Conservation (phyloP, 2,329 filamentous ascomycete genomes). For the Penicillium paneum region DNA sequence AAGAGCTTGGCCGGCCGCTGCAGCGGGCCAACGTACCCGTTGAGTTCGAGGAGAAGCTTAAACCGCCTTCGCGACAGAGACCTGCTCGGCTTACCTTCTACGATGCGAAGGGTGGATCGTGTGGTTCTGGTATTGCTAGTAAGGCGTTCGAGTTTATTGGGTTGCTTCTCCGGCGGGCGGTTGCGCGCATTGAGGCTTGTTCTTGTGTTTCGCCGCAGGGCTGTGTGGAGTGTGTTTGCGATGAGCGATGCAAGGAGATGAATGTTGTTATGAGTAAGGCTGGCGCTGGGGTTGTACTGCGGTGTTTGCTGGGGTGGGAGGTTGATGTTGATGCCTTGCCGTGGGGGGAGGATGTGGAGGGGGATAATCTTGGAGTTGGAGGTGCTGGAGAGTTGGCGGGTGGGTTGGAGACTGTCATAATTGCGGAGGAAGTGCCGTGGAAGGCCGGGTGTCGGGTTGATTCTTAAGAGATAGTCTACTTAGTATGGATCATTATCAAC, state of each 20-base stretch:
- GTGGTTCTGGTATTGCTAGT: conserved; percentile 79
- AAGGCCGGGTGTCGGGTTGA: conserved; percentile 18
- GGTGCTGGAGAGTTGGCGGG: conserved; percentile 63
- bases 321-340: conserved; percentile 82
- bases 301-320: conserved; percentile 68
- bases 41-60: conserved; percentile 17
- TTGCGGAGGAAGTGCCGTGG: conserved; percentile 62
- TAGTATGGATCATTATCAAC: neutral
- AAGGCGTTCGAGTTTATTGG: conserved; percentile 95
- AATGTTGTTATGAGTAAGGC: conserved; percentile 95
- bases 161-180: conserved; percentile 69
- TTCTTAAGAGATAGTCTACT: neutral
- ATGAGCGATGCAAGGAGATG: conserved; percentile 76
- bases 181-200: conserved; percentile 72
- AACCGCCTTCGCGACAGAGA: conserved; percentile 62
- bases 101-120: conserved; percentile 83
- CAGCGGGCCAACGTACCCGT: conserved; percentile 26
- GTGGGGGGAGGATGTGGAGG: conserved; percentile 77
- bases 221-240: conserved; percentile 86
- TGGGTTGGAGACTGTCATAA: conserved; percentile 78
- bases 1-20: conserved; percentile 72
- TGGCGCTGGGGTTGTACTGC: conserved; percentile 76
- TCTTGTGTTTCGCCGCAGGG: conserved; percentile 65
- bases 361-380: conserved; percentile 52
- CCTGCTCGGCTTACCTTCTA: conserved; percentile 91